Conservation (phyloP, 208 protist genomes). For the Tritrichomonas foetus region DNA sequence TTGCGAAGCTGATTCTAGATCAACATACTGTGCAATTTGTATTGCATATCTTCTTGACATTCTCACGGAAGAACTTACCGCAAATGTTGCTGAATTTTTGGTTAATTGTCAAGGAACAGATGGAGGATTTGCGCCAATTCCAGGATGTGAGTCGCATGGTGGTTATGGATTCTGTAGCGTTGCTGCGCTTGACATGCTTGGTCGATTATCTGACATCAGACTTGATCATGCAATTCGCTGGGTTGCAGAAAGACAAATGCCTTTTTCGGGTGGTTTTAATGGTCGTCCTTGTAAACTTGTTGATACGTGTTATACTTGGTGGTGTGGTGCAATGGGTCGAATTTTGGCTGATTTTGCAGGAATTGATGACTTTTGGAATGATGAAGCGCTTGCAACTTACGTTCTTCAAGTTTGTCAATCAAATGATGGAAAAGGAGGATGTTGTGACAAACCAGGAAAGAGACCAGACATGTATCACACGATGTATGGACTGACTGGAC, state of each 20-base stretch:
- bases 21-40: constrained; percentile 1
- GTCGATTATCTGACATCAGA: not conserved
- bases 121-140: not conserved
- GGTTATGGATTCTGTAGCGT: not conserved
- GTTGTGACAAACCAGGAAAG: constrained; percentile 49
- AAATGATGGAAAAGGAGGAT: not conserved
- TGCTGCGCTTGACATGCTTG: not conserved
- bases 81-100: not conserved
- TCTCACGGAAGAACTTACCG: not conserved
- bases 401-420: not conserved
- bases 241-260: constrained; percentile 43
- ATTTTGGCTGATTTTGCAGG: not conserved
- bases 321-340: constrained; percentile 45
- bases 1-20: not conserved
- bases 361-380: not conserved
- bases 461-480: constrained; percentile 49
- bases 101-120: not conserved
- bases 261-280: constrained; percentile 50
- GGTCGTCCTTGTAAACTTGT: constrained; percentile 56
- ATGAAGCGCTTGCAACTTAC: not conserved
- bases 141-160: not conserved
- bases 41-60: not conserved
- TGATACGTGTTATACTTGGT: constrained; percentile 55
- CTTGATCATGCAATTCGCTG: not conserved
- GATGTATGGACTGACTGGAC: constrained; percentile 46